These are phyloP conservation scores for Schoenoplectus tabernaemontani DNA, from an alignment of 202 grass and related monocot species.

Conservation along the genomic window DNA sequence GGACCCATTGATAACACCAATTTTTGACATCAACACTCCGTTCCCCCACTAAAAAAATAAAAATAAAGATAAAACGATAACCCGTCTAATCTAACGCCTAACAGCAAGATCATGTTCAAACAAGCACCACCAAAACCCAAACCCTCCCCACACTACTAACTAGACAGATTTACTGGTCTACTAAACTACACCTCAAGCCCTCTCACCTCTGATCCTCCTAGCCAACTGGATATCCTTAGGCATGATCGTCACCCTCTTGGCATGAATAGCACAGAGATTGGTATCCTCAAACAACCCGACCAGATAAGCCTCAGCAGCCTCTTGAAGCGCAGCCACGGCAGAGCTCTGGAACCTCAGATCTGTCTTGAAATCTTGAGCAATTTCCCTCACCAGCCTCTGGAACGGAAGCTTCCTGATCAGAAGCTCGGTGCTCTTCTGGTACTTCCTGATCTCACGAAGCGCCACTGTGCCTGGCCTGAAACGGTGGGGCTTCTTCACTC, in stretches of 20 bases:
- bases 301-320: slow-evolving; percentile 71
- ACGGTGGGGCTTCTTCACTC: slow-evolving; percentile 77
- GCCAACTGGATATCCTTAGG: slow-evolving; percentile 84
- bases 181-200: slow-evolving; percentile 25
- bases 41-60: neutral
- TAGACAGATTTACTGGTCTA: neutral
- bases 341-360: slow-evolving; percentile 81
- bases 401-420: slow-evolving; percentile 73
- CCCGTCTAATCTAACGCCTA: neutral
- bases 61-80: neutral
- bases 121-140: neutral
- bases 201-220: slow-evolving; percentile 58
- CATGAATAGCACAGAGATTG: slow-evolving; percentile 84
- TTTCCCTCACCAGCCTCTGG: slow-evolving; percentile 59
- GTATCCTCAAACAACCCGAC: slow-evolving; percentile 79
- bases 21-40: neutral
- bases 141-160: neutral
- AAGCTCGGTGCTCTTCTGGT: slow-evolving; percentile 80
- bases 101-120: neutral
- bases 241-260: slow-evolving; percentile 92
- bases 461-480: slow-evolving; percentile 74
- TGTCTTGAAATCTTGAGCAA: slow-evolving; percentile 74
- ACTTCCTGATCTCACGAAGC: slow-evolving; percentile 67
- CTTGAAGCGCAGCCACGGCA: slow-evolving; percentile 60
- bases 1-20: neutral